Evolutionary conservation across 768 basidiomycete genomes (phyloP).

Genomic region (Amanita polypyramis): DNA sequence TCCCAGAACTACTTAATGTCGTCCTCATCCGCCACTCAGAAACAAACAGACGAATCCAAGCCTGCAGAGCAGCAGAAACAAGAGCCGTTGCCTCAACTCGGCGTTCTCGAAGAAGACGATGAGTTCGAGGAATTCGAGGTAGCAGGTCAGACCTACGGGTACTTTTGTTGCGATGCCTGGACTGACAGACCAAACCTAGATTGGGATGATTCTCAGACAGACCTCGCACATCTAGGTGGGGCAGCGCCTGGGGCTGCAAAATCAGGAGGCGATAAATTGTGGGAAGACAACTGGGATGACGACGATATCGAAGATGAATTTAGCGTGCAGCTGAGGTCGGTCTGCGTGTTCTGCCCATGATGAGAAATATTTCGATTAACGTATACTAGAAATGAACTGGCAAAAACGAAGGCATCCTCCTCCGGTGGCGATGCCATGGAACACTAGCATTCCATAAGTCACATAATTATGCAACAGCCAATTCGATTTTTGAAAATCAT

Average conservation of each 20-base stretch:
- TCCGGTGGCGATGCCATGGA: conserved; percentile 43
- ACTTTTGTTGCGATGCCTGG: background rate
- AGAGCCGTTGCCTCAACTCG: conserved; percentile 50
- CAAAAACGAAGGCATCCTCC: conserved; percentile 36
- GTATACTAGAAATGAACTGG: conserved; percentile 47
- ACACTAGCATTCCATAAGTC: conserved; percentile 23
- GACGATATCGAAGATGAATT: conserved; percentile 99
- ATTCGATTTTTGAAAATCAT: background rate
- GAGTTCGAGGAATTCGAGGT: conserved; percentile 92
- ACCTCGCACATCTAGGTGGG: conserved; percentile 68
- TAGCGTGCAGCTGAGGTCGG: conserved; percentile 87
- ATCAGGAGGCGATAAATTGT: conserved; percentile 81
- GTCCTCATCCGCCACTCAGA: conserved; percentile 31
- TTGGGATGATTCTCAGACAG: conserved; percentile 82
- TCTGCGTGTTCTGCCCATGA: conserved; percentile 5
- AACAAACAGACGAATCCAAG: conserved; percentile 31
- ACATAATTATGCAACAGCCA: background rate
- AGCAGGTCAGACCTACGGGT: conserved; percentile 42
- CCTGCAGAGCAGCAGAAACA: conserved; percentile 32
- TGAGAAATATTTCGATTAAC: background rate
- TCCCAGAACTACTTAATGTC: conserved; percentile 20
- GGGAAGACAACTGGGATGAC: conserved; percentile 99
- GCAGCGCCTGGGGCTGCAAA: conserved; percentile 66
- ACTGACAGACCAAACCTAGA: conserved; percentile 34
- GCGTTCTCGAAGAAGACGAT: conserved; percentile 94